Percentiles rank a stretch among this genome's conserved stretches.
phyloP scores from a whole-genome alignment of 148 eudicot genomes.

The Dianthus caryophyllus region DNA sequence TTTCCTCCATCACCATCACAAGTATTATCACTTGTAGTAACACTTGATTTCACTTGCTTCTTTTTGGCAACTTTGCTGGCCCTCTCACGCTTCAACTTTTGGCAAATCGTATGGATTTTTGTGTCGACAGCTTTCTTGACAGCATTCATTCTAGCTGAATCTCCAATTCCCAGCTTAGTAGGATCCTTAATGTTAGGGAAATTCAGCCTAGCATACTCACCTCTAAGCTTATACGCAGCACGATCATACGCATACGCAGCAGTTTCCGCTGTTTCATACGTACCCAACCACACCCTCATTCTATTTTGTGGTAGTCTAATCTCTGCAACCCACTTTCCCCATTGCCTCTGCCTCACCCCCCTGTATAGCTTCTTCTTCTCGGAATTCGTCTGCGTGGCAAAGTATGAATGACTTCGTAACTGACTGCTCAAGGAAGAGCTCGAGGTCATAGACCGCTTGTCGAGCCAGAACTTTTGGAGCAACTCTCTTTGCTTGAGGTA shows the following conservation, averaged over 20 bases:
- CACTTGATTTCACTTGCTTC: conserved; percentile 20
- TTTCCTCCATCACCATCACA: background rate
- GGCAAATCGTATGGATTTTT: conserved; percentile 71
- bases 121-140: conserved; percentile 63
- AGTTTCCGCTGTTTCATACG: conserved; percentile 81
- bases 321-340: conserved; percentile 99
- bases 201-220: conserved; percentile 79
- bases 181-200: conserved; percentile 67
- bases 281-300: conserved; percentile 92
- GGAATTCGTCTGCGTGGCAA: background rate
- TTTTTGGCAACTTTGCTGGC: conserved; percentile 41
- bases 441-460: conserved; percentile 30
- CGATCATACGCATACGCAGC: conserved; percentile 98
- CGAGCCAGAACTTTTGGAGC: conserved; percentile 53
- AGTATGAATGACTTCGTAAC: conserved; percentile 17
- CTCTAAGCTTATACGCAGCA: conserved; percentile 87
- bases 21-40: background rate
- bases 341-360: conserved; percentile 93
- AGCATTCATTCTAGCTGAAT: conserved; percentile 46
- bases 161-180: conserved; percentile 44
- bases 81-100: conserved; percentile 53
- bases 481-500: conserved; percentile 68
- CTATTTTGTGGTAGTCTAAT: conserved; percentile 91
- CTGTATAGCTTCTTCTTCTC: conserved; percentile 66
- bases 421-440: conserved; percentile 15